Evolutionary conservation across 1,284 basidiomycete species (phyloP), one percentile per base, ranked within the genome.

Genomic region (Agaricales sp.): DNA sequence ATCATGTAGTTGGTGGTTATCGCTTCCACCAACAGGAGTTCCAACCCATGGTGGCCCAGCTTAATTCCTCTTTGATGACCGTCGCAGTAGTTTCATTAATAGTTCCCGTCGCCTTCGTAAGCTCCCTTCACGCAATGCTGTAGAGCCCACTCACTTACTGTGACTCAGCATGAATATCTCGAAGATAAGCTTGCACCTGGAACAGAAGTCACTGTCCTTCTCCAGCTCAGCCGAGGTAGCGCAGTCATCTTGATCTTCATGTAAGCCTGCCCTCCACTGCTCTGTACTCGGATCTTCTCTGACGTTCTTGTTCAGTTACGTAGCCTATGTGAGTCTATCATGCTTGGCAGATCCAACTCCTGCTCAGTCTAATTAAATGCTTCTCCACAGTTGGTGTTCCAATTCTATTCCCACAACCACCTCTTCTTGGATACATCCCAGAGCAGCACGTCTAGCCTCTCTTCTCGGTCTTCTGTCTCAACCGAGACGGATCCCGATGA

Each of bases 11-110:
- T 22, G 77, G 79, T 53, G 80, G 79, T 20, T 70, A 78, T 47
- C 70, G 75, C 50, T 82, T 80, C 64, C 74, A 75, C 56, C 75
- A 81, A 55, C 80, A 82, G 59, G 69, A 77, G 38, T 82, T 82
- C 58, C 74, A 74, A 45, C 69, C 77, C 22, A 74, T 76, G 58
- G 77, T 78, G 19, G 79, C 80, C 6, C 80, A 83, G 60, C 67
- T 82, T 50, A 81, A 82, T 58, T 78, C 77, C 50, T 78, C 77
- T 2, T 65, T 82, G 24, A 67, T 83, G 59, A 77, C 78, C 41
- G 70, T 81, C 19, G 68, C 75, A 2, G 74, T 78, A 50, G 70
- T 73, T 49, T 75, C 78, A 2, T 67, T 82, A 52, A 71, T 80
- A 18, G 70, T 83, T 12, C 81, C 80, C 2, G 74, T 75, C 16